These are phyloP conservation scores for Phascolomyces articulosus DNA, from an alignment of 371 early-diverging fungal species.

Conservation along the genomic window DNA sequence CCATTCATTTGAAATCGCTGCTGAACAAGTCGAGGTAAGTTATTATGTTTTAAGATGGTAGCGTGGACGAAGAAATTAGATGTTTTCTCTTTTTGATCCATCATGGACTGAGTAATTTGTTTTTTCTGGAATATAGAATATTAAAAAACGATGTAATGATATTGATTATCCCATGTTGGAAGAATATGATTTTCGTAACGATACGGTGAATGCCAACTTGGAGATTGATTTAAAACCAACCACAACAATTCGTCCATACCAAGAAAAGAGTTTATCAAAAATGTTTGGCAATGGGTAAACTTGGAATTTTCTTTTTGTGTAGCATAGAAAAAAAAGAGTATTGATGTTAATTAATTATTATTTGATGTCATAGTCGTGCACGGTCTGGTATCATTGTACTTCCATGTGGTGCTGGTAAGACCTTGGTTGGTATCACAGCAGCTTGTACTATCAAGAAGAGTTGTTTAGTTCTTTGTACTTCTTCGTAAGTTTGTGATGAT, in stretches of 20 bases:
- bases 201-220: constrained; percentile 83
- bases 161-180: constrained; percentile 98
- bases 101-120: no score
- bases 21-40: constrained; percentile 76
- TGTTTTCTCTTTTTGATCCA: no score
- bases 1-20: constrained; percentile 89
- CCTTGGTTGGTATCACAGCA: constrained; percentile 99
- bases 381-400: constrained; percentile 99
- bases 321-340: background rate
- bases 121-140: constrained; percentile 39
- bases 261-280: constrained; percentile 98
- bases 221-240: constrained; percentile 97
- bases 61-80: no score
- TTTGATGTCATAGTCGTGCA: constrained; percentile 71
- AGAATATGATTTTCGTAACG: constrained; percentile 99
- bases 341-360: background rate
- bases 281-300: constrained; percentile 97
- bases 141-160: constrained; percentile 94
- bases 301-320: background rate
- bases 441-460: constrained; percentile 98
- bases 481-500: constrained; percentile 54
- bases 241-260: constrained; percentile 96
- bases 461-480: constrained; percentile 97
- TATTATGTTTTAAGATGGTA: background rate
- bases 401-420: constrained; percentile 99